These are phyloP conservation scores for Aegilops bicornis DNA, from an alignment of 176 grass and related monocot species.

Conservation along the genomic window DNA sequence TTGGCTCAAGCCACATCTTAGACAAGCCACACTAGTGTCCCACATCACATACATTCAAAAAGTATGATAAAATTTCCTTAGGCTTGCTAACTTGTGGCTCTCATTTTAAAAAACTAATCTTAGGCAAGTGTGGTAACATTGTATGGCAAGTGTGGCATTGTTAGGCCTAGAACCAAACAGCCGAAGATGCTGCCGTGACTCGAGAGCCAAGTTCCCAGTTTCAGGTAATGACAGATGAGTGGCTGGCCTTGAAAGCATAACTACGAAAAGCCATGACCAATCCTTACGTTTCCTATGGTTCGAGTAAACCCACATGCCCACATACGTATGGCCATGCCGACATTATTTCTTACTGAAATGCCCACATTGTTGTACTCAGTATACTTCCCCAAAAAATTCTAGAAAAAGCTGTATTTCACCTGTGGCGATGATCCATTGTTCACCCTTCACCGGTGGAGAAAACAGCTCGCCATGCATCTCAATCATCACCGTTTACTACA, in stretches of 20 bases:
- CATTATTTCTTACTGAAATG: not conserved
- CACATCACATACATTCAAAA: too few species aligned
- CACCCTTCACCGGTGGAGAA: not conserved
- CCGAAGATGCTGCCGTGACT: too few species aligned
- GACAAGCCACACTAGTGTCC: too few species aligned
- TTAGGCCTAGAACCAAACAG: too few species aligned
- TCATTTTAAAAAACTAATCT: too few species aligned
- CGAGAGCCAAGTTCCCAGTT: too few species aligned
- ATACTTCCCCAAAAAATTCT: too few species aligned
- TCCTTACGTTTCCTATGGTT: not conserved
- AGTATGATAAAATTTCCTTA: too few species aligned
- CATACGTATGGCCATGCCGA: not conserved
- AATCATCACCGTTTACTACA: conserved; percentile 30
- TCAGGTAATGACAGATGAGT: not conserved
- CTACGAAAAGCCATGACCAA: not conserved
- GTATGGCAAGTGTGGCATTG: too few species aligned
- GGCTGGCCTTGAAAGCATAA: not conserved
- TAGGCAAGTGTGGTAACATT: too few species aligned
- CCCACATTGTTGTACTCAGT: not conserved
- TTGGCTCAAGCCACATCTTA: too few species aligned
- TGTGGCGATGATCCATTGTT: not conserved
- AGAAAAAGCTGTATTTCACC: not conserved
- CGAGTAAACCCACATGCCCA: not conserved
- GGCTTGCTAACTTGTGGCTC: too few species aligned
- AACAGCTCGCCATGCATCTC: not conserved